These are phyloP conservation scores for Yarrowia alimentaria DNA, from an alignment of 805 yeast species.

Conservation along the genomic window DNA sequence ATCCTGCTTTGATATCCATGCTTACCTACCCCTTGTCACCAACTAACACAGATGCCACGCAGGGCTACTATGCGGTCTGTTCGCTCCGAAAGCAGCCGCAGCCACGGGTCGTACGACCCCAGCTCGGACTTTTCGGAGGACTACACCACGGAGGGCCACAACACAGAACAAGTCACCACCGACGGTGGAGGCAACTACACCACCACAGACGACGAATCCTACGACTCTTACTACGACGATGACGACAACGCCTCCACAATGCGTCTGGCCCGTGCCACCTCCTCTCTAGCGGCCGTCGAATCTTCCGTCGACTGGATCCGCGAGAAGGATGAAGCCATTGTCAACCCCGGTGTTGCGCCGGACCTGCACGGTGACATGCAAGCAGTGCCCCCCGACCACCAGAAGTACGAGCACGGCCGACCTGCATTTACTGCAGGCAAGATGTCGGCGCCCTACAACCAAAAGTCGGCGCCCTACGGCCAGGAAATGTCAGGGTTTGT, in stretches of 20 bases:
- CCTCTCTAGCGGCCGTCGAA: slow-evolving; percentile 11
- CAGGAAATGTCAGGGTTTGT: slow-evolving; percentile 18
- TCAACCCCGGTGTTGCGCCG: slow-evolving; percentile 22
- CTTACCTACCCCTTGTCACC: background rate
- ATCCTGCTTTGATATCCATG: background rate
- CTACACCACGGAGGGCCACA: slow-evolving; percentile 8
- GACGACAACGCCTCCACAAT: slow-evolving; percentile 14
- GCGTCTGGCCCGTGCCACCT: slow-evolving; percentile 10
- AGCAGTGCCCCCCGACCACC: slow-evolving; percentile 13
- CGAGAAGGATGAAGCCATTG: slow-evolving; percentile 16
- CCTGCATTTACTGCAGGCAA: slow-evolving; percentile 1
- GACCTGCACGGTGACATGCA: slow-evolving; percentile 5
- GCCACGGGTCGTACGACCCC: slow-evolving; percentile 12
- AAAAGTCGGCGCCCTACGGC: slow-evolving; percentile 17
- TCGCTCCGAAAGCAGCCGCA: slow-evolving; percentile 15
- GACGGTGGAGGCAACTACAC: slow-evolving; percentile 20
- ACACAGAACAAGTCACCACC: slow-evolving; percentile 1
- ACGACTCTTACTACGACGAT: slow-evolving; percentile 14
- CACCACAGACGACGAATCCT: slow-evolving; percentile 21
- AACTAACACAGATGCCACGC: slow-evolving; percentile 23
- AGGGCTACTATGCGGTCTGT: slow-evolving; percentile 21
- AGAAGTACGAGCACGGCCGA: slow-evolving; percentile 13
- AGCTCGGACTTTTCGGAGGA: slow-evolving; percentile 22
- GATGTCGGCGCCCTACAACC: slow-evolving; percentile 21
- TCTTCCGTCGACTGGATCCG: slow-evolving; percentile 25